Evolutionary conservation across 345 rosid species (phyloP).

Genomic region (Corchorus olitorius): DNA sequence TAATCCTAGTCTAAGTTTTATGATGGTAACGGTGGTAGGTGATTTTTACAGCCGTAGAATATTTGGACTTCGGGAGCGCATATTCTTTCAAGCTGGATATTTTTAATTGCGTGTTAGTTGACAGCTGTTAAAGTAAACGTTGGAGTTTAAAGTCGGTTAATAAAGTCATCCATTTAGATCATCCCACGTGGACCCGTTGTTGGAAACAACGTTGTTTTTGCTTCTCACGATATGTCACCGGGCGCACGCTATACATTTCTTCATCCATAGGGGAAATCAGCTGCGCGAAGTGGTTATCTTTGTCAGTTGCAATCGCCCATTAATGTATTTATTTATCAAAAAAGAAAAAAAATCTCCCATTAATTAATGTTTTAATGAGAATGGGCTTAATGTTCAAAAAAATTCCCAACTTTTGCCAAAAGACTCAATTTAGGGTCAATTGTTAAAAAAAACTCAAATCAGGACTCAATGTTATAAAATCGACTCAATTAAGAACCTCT

Average conservation of each 20-base stretch:
- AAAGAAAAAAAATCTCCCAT: too few species aligned
- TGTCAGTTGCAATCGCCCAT: not conserved
- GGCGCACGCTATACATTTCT: not conserved
- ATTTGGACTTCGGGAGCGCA: not conserved
- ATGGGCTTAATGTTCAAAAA: too few species aligned
- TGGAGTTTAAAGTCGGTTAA: too few species aligned
- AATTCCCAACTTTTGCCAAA: too few species aligned
- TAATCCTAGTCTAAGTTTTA: too few species aligned
- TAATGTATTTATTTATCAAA: too few species aligned
- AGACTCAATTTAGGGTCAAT: too few species aligned
- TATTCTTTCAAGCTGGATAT: not conserved
- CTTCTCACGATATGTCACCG: not conserved
- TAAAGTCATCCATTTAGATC: not conserved
- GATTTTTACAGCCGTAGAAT: not conserved
- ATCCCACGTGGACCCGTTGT: not conserved
- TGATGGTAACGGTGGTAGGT: conserved; percentile 11
- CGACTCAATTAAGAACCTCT: too few species aligned
- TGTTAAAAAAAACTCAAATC: too few species aligned
- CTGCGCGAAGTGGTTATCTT: not conserved
- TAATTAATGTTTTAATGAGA: too few species aligned
- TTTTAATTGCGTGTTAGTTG: not conserved
- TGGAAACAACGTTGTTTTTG: not conserved
- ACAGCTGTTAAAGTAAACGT: not conserved
- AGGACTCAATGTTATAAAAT: too few species aligned
- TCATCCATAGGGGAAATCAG: not conserved